These are phyloP conservation scores for Suillus subaureus DNA, from an alignment of 768 basidiomycete species.

Conservation along the genomic window DNA sequence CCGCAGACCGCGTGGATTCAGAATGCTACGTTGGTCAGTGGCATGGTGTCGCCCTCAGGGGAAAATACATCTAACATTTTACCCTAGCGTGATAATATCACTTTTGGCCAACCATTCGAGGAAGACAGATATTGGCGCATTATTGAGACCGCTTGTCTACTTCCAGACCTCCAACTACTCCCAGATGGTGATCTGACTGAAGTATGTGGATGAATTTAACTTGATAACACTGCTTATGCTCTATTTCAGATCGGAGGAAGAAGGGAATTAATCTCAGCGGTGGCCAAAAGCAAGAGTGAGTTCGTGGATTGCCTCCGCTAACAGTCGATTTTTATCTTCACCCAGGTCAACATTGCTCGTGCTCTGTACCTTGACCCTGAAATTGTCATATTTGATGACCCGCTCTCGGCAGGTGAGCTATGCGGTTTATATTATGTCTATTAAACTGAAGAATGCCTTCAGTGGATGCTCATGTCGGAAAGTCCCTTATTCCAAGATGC, in stretches of 20 bases:
- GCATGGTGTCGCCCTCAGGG: neutral
- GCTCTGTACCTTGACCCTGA: constrained; percentile 69
- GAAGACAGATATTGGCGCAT: constrained; percentile 68
- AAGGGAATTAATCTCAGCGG: constrained; percentile 69
- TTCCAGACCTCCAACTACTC: constrained; percentile 65
- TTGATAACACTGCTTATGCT: neutral
- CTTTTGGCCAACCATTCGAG: constrained; percentile 67
- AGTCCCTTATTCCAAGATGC: constrained; percentile 67
- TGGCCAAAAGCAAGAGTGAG: constrained; percentile 68
- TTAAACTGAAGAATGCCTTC: neutral
- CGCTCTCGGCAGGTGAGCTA: constrained; percentile 57
- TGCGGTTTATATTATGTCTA: neutral
- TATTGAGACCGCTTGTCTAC: constrained; percentile 57
- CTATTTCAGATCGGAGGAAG: constrained; percentile 62
- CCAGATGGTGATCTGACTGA: constrained; percentile 75
- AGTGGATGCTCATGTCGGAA: constrained; percentile 79
- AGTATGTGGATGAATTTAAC: constrained; percentile 33
- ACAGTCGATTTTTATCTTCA: neutral
- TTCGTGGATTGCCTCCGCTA: neutral
- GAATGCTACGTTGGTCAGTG: constrained; percentile 56
- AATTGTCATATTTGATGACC: constrained; percentile 64
- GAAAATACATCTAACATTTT: neutral
- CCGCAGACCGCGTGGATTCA: constrained; percentile 81
- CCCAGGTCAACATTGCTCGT: constrained; percentile 66
- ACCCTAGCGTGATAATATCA: constrained; percentile 60